phyloP scores from a whole-genome alignment of 2,329 filamentous ascomycete genomes.

The Trichoderma hamatum region DNA sequence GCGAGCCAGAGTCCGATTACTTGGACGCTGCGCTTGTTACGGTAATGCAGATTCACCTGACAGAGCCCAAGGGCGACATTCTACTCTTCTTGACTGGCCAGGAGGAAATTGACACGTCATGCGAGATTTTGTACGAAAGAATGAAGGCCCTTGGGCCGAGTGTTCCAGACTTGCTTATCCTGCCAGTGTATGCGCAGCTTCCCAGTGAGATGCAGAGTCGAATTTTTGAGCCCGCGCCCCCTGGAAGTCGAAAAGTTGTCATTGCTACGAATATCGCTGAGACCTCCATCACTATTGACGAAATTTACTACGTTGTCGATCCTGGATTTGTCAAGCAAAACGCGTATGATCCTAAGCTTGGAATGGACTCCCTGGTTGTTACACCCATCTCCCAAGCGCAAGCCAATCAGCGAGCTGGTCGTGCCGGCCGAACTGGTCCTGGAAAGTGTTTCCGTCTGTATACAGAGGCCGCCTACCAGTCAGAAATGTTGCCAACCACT shows the following conservation, averaged over 20 bases:
- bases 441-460: conserved; percentile 96
- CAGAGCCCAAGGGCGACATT: conserved; percentile 89
- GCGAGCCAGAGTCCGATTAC: conserved; percentile 94
- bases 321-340: conserved; percentile 98
- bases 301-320: conserved; percentile 96
- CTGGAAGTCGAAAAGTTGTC: conserved; percentile 86
- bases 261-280: conserved; percentile 99
- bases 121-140: conserved; percentile 88
- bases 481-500: conserved; percentile 93
- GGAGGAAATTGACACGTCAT: conserved; percentile 95
- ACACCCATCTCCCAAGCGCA: conserved; percentile 97
- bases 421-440: conserved; percentile 90
- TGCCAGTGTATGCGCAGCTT: conserved; percentile 94
- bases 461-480: conserved; percentile 92
- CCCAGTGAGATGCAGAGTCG: conserved; percentile 91
- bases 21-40: conserved; percentile 92
- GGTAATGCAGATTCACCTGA: conserved; percentile 97
- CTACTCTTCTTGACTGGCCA: conserved; percentile 96
- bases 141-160: conserved; percentile 93
- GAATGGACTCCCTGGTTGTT: conserved; percentile 95
- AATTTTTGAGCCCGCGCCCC: conserved; percentile 91
- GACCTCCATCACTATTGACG: conserved; percentile 96
- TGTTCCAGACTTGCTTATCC: conserved; percentile 87
- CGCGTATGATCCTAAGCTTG: conserved; percentile 93
- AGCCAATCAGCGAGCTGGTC: conserved; percentile 89